A percentile compares a stretch with the other conserved stretches of the same genome.
These are phyloP conservation scores for Wallacemonas rigidus DNA, from an alignment of 208 protist species.

Conservation along the genomic window DNA sequence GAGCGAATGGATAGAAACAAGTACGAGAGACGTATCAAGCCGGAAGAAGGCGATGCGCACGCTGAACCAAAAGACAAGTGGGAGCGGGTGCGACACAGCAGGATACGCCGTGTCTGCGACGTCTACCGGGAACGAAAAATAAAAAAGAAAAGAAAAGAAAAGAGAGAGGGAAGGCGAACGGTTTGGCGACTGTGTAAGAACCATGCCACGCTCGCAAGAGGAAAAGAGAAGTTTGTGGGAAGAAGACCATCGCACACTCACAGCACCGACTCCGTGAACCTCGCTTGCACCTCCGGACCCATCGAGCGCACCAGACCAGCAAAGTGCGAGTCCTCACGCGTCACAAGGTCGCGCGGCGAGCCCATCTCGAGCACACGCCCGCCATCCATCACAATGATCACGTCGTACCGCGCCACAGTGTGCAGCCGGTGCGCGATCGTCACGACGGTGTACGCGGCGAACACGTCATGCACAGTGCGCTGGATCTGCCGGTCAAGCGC, in stretches of 20 bases:
- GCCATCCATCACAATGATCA: constrained; percentile 63
- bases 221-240: background rate
- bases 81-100: too few species aligned
- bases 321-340: constrained; percentile 23
- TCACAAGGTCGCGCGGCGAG: constrained; percentile 31
- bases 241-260: background rate
- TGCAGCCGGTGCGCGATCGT: constrained; percentile 75
- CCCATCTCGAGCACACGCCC: constrained; percentile 35
- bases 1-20: too few species aligned
- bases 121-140: background rate
- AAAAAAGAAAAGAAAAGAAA: constrained; percentile 9
- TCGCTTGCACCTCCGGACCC: background rate
- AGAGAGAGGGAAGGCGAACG: background rate
- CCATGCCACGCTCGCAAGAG: background rate
- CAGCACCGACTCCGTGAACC: background rate
- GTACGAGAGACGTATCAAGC: too few species aligned
- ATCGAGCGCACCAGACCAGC: constrained; percentile 26
- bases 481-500: constrained; percentile 58
- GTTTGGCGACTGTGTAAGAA: too few species aligned
- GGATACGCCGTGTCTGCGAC: too few species aligned
- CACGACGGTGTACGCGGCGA: constrained; percentile 60
- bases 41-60: too few species aligned
- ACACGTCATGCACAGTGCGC: constrained; percentile 44
- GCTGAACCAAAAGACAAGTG: constrained; percentile 8
- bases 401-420: constrained; percentile 67